These are phyloP conservation scores for Puya raimondii DNA, from an alignment of 176 grass and related monocot species.

Conservation along the genomic window DNA sequence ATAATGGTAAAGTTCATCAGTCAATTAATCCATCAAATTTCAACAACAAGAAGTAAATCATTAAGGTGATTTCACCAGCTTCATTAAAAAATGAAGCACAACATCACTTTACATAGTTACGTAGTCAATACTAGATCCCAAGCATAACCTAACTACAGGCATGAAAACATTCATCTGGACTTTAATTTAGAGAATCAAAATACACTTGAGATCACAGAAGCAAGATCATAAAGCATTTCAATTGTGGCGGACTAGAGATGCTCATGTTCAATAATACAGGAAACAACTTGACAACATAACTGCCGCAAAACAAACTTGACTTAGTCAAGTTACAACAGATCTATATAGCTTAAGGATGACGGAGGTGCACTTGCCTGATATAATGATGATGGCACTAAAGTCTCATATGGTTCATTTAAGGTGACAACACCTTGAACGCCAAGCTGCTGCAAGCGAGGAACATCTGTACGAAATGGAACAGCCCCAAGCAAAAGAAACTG, in stretches of 20 bases:
- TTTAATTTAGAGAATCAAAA: neutral
- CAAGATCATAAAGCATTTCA: too few species aligned
- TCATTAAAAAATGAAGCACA: too few species aligned
- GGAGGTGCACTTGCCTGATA: slow-evolving; percentile 49
- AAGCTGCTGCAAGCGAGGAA: slow-evolving; percentile 56
- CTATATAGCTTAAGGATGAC: neutral
- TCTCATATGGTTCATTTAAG: slow-evolving; percentile 88
- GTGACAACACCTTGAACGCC: slow-evolving; percentile 67
- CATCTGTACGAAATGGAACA: slow-evolving; percentile 73
- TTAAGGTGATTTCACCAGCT: too few species aligned
- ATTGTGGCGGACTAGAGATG: too few species aligned
- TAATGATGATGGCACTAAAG: slow-evolving; percentile 60
- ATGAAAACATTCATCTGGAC: neutral
- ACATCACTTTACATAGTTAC: too few species aligned
- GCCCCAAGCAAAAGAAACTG: slow-evolving; percentile 86
- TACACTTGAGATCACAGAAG: neutral
- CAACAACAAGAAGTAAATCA: too few species aligned
- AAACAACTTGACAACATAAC: neutral
- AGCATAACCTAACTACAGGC: neutral
- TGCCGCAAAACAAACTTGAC: neutral
- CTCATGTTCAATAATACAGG: neutral
- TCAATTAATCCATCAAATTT: neutral
- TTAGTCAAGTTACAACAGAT: neutral
- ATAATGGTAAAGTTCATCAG: neutral
- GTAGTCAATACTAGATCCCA: neutral